Conservation (phyloP, 352 stramenopile species). For the Globisporangium paddicum region DNA sequence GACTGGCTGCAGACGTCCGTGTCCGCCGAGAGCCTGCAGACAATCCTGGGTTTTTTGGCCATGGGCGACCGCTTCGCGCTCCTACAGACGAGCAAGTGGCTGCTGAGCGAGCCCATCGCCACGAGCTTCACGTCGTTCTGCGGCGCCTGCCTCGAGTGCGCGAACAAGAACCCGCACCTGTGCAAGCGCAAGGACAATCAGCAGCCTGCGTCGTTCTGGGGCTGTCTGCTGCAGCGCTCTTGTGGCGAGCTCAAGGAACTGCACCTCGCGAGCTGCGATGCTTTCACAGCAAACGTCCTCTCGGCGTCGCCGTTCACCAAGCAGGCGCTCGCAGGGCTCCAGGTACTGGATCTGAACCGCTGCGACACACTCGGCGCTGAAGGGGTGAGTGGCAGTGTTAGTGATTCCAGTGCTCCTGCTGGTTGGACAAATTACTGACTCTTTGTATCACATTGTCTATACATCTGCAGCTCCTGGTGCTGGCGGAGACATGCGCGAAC, state of each 20-base stretch:
- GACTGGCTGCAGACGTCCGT: slow-evolving; percentile 13
- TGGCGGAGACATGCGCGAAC: slow-evolving; percentile 38
- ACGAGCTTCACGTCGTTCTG: slow-evolving; percentile 54
- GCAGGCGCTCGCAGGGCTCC: slow-evolving; percentile 31
- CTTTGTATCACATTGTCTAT: background rate
- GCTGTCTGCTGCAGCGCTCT: slow-evolving; percentile 35
- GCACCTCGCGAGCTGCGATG: slow-evolving; percentile 45
- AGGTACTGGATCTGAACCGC: slow-evolving; percentile 60
- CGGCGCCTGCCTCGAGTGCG: slow-evolving; percentile 42
- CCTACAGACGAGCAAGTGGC: slow-evolving; percentile 30
- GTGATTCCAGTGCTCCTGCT: background rate
- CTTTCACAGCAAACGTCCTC: slow-evolving; percentile 39
- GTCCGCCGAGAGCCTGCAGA: slow-evolving; percentile 45
- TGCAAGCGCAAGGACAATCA: slow-evolving; percentile 36
- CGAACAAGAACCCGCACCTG: slow-evolving; percentile 44
- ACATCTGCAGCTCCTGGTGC: slow-evolving; percentile 17
- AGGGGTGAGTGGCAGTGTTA: slow-evolving; percentile 19
- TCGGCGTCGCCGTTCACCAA: slow-evolving; percentile 14
- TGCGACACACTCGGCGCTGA: slow-evolving; percentile 37
- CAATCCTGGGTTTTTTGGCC: slow-evolving; percentile 50
- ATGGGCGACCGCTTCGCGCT: slow-evolving; percentile 58
- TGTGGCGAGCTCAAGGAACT: slow-evolving; percentile 35
- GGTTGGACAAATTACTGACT: background rate
- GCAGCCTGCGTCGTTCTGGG: slow-evolving; percentile 45
- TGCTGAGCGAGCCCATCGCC: slow-evolving; percentile 42